Base-by-base conservation (phyloP, 441 rosid species). In the Jatropha podagrica region DNA sequence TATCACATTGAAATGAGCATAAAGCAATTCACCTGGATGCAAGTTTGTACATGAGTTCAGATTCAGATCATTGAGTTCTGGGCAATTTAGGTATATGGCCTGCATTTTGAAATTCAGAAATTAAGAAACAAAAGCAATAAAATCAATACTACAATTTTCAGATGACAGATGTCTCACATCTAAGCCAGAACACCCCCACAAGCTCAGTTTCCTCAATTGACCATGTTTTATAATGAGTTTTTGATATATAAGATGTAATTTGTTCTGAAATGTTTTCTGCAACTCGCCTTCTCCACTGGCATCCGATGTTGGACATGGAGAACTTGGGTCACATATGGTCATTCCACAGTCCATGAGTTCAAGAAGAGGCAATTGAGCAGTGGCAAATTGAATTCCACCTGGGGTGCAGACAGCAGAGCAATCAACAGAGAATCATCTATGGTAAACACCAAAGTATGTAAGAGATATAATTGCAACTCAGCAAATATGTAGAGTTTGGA, bases 301-400 rank as follows among this genome's bases (percentile, higher is more conserved):
- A 75, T 80, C 86, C 40, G 78, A 64, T 73, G 62, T 76, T 48
- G 78, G 74, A 77, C 77, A 65, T 69, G 82, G 85, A 46, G 83
- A 83, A 82, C 73, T 80, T 37, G 91, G 88, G 72, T 92, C 97
- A 71, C 91, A 85, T 75, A 94, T 82, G 44, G 91, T 90, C 97
- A 96, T 91, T 72, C 99, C 98, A 78, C 99, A 96, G 76, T 96
- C 99, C 96, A 96, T 86, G 66, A 94, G 92, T 80, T 94, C 97
- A 68, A 96, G 97, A 80, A 78, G 92, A 75, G 99, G 99, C 64
- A 96, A 74, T 65, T 94, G 97, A 60, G 97, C 97, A 1, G 92
- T 86, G 52, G 98, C 99, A 88, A 96, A 96, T 75, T 96, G 99
- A 77, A 96, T 90, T 74, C 99, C 99, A 84, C 98, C 99, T 96